Conservation (phyloP, 495 filamentous ascomycete genomes). For the Friedmanniomyces simplex region DNA sequence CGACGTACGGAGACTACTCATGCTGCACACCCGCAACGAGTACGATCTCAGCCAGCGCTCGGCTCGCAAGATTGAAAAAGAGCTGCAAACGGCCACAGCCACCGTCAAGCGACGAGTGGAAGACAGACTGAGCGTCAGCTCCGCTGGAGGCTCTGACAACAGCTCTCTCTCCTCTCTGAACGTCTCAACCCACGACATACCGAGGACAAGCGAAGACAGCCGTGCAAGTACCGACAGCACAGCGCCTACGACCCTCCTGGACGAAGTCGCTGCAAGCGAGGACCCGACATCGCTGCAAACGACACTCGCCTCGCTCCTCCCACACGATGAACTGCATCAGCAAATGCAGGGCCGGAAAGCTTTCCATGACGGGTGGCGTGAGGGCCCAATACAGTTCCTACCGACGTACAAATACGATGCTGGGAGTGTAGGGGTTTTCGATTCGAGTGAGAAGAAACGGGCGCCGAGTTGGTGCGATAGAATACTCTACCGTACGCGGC, state of each 20-base stretch:
- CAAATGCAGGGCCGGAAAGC: constrained; percentile 63
- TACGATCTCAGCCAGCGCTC: constrained; percentile 43
- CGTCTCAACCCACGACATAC: neutral
- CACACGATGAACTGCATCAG: constrained; percentile 77
- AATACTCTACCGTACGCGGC: constrained; percentile 74
- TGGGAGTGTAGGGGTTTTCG: constrained; percentile 85
- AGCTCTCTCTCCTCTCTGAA: neutral
- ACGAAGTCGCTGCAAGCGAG: constrained; percentile 13
- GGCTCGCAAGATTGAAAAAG: constrained; percentile 29
- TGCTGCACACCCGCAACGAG: constrained; percentile 68
- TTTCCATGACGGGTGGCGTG: constrained; percentile 84
- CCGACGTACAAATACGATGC: constrained; percentile 98
- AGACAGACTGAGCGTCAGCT: constrained; percentile 3
- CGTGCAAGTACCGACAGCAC: constrained; percentile 5
- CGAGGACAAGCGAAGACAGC: neutral
- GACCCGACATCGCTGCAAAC: constrained; percentile 66
- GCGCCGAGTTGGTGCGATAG: constrained; percentile 97
- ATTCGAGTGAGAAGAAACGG: constrained; percentile 86
- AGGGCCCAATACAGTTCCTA: constrained; percentile 78
- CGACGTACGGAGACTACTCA: constrained; percentile 77
- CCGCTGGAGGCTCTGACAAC: neutral
- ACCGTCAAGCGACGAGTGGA: constrained; percentile 2
- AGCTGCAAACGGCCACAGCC: constrained; percentile 21
- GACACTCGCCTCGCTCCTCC: constrained; percentile 71
- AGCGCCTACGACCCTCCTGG: constrained; percentile 7